phyloP scores from a whole-genome alignment of 164 flowering plant genomes.

The Tetrastigma voinierianum region DNA sequence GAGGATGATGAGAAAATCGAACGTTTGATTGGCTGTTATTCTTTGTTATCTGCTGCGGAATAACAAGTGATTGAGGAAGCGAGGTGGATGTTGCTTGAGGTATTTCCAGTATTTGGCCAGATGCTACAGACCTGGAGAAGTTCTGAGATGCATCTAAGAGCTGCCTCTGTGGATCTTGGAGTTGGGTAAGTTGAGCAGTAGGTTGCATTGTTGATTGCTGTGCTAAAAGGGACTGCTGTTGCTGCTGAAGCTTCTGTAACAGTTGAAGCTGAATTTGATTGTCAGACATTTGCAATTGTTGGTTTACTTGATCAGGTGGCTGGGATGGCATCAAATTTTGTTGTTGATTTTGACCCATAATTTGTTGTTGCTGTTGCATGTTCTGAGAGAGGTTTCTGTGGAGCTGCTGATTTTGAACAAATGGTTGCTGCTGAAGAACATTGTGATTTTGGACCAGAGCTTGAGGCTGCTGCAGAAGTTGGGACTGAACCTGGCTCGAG shows the following conservation, averaged over 20 bases:
- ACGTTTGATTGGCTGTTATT: slow-evolving; percentile 40
- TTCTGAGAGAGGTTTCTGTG: slow-evolving; percentile 51
- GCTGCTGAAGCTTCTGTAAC: slow-evolving; percentile 80
- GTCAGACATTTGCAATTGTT: slow-evolving; percentile 57
- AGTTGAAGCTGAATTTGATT: slow-evolving; percentile 72
- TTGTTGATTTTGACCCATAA: slow-evolving; percentile 41
- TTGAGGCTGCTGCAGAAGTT: slow-evolving; percentile 52
- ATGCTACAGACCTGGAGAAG: slow-evolving; percentile 39
- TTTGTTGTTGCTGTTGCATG: slow-evolving; percentile 32
- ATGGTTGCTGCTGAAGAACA: slow-evolving; percentile 47
- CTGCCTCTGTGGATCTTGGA: slow-evolving; percentile 72
- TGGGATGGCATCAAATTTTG: slow-evolving; percentile 40
- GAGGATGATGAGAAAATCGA: slow-evolving; percentile 40
- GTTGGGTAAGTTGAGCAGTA: slow-evolving; percentile 44
- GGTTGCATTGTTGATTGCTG: slow-evolving; percentile 60
- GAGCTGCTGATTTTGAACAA: slow-evolving; percentile 55
- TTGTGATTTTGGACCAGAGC: slow-evolving; percentile 37
- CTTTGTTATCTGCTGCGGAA: slow-evolving; percentile 47
- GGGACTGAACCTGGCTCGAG: slow-evolving; percentile 55
- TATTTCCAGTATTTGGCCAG: slow-evolving; percentile 34
- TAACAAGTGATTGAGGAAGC: slow-evolving; percentile 41
- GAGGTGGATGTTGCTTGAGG: slow-evolving; percentile 32
- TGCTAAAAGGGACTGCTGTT: slow-evolving; percentile 60
- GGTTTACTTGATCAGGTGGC: slow-evolving; percentile 47
- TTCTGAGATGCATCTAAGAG: slow-evolving; percentile 54